phyloP scores from a whole-genome alignment of 345 rosid genomes.

The Erucastrum elatum region DNA sequence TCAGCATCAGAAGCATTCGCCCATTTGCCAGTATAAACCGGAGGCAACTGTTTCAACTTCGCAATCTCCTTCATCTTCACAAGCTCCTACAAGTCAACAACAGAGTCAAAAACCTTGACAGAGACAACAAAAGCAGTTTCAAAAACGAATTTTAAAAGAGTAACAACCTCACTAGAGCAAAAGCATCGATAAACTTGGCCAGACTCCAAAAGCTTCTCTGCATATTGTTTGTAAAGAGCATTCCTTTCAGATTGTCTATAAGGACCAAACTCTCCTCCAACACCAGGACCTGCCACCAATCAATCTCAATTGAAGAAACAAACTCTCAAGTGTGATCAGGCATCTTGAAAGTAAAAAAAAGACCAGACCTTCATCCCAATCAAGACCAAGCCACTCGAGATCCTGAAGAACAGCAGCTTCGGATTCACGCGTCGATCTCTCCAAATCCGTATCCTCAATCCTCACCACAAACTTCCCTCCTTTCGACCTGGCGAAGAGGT shows the following conservation, averaged over 20 bases:
- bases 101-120: neutral
- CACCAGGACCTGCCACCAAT: constrained; percentile 57
- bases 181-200: constrained; percentile 92
- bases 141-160: neutral
- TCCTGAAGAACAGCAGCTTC: constrained; percentile 90
- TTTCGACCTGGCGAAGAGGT: constrained; percentile 89
- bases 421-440: constrained; percentile 88
- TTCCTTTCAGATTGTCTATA: constrained; percentile 94
- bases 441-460: constrained; percentile 91
- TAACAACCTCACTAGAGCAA: constrained; percentile 74
- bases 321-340: too few relatives aligned
- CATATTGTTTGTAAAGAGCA: constrained; percentile 70
- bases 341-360: constrained; percentile 14
- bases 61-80: constrained; percentile 88
- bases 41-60: constrained; percentile 72
- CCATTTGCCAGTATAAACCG: constrained; percentile 86
- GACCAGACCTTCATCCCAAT: constrained; percentile 78
- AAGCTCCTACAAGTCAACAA: constrained; percentile 61
- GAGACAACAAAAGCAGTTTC: neutral
- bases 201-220: constrained; percentile 75
- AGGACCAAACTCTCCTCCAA: constrained; percentile 84
- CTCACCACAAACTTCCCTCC: constrained; percentile 91
- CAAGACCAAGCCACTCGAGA: constrained; percentile 90
- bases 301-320: neutral
- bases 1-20: constrained; percentile 68